phyloP scores from a whole-genome alignment of 2,329 filamentous ascomycete genomes.

The Blastomyces gilchristii region DNA sequence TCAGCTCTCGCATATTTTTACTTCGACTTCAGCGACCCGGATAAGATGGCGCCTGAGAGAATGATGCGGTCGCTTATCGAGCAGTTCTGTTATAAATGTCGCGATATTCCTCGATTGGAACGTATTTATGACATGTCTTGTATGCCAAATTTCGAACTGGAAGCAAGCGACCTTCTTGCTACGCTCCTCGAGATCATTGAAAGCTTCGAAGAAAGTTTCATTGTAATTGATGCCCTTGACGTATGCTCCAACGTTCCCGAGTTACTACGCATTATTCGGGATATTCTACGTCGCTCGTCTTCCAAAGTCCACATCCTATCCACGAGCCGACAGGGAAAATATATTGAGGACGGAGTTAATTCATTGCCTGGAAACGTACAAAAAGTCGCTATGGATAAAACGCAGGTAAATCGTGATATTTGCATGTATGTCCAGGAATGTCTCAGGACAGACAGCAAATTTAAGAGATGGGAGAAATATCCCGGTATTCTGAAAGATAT shows the following conservation, averaged over 20 bases:
- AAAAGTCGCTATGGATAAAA: neutral
- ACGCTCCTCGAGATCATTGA: slow-evolving; percentile 7
- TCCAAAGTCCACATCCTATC: slow-evolving; percentile 11
- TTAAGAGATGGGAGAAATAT: neutral
- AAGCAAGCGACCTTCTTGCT: neutral
- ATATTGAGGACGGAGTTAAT: slow-evolving; percentile 11
- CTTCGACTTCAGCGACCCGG: slow-evolving; percentile 17
- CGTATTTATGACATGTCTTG: slow-evolving; percentile 5
- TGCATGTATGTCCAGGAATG: neutral
- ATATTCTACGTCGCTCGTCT: neutral
- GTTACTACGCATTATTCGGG: neutral
- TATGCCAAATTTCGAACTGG: slow-evolving; percentile 10
- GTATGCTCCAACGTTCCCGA: slow-evolving; percentile 12
- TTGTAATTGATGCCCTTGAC: slow-evolving; percentile 18
- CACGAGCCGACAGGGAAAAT: slow-evolving; percentile 14
- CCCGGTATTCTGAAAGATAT: neutral
- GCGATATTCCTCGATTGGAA: neutral
- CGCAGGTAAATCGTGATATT: neutral
- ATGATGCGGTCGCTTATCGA: slow-evolving; percentile 13
- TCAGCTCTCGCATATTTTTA: slow-evolving; percentile 15
- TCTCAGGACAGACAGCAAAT: neutral
- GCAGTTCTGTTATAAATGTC: neutral
- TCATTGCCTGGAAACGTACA: neutral
- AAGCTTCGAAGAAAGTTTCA: slow-evolving; percentile 6
- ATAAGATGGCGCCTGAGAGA: slow-evolving; percentile 12